A percentile compares a stretch with the other conserved stretches of the same genome.
Evolutionary conservation across 192 early-diverging fungal genomes (phyloP).

Genomic region (Coemansia sp.): DNA sequence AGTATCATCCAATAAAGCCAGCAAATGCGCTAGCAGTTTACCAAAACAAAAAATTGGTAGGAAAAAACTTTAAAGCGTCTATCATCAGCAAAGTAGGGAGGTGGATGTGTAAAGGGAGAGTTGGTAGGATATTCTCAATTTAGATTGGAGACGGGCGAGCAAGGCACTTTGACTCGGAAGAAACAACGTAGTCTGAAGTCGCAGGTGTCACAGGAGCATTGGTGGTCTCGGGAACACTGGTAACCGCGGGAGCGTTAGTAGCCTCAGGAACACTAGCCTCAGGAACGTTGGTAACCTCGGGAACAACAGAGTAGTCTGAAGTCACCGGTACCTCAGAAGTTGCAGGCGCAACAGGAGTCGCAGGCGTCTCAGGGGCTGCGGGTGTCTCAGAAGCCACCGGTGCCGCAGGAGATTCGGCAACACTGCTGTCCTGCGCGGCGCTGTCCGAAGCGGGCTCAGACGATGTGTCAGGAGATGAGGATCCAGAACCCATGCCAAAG

Average conservation of each 20-base stretch:
- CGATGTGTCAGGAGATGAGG: not conserved
- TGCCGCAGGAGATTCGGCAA: not conserved
- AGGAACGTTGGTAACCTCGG: not conserved
- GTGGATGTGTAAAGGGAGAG: too few species aligned
- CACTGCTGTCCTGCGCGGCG: not conserved
- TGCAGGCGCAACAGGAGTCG: not conserved
- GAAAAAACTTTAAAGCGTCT: not conserved
- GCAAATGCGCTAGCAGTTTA: conserved; percentile 10
- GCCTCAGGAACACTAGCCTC: not conserved
- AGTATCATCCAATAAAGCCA: not conserved
- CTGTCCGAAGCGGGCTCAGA: conserved; percentile 3
- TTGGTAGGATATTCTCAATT: not conserved
- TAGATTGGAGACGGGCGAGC: not conserved
- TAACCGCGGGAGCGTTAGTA: not conserved
- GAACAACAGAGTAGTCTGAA: not conserved
- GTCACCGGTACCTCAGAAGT: not conserved
- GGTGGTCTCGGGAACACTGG: not conserved
- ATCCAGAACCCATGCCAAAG: conserved; percentile 43
- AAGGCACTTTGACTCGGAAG: conserved; percentile 12
- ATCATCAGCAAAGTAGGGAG: not conserved
- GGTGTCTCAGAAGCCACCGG: not conserved
- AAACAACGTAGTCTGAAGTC: not conserved
- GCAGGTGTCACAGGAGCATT: not conserved
- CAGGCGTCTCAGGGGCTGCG: not conserved
- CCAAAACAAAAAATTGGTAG: not conserved